Evolutionary conservation across 1,284 basidiomycete species (phyloP).

Genomic region (Volvariella surrecta): DNA sequence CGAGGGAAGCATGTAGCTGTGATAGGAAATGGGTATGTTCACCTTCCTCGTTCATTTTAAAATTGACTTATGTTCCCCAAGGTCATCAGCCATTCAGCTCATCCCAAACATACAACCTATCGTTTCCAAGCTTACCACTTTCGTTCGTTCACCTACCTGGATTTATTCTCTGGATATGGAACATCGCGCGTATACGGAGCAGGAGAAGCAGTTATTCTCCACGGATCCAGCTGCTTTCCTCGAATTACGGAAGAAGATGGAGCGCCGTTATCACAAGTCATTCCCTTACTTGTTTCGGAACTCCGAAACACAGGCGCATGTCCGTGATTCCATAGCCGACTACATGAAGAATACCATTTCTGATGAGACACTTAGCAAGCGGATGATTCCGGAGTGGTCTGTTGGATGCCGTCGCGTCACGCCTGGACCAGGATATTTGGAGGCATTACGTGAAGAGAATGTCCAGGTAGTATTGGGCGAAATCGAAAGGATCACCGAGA

Average conservation of each 20-base stretch:
- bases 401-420: slow-evolving; percentile 23
- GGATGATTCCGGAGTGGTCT: slow-evolving; percentile 19
- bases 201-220: slow-evolving; percentile 17
- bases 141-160: slow-evolving; percentile 24
- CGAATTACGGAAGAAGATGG: slow-evolving; percentile 18
- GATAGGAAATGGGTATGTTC: slow-evolving; percentile 40
- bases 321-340: slow-evolving; percentile 7
- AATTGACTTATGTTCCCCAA: slow-evolving; percentile 5
- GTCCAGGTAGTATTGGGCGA: slow-evolving; percentile 22
- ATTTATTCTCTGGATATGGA: slow-evolving; percentile 18
- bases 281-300: slow-evolving; percentile 18
- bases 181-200: slow-evolving; percentile 17
- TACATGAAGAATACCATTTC: slow-evolving; percentile 18
- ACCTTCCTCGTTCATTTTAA: neutral
- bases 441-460: slow-evolving; percentile 19
- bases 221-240: slow-evolving; percentile 16
- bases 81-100: slow-evolving; percentile 28
- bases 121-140: slow-evolving; percentile 20
- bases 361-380: slow-evolving; percentile 10
- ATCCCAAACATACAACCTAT: slow-evolving; percentile 23
- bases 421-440: slow-evolving; percentile 22
- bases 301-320: slow-evolving; percentile 16
- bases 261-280: slow-evolving; percentile 13
- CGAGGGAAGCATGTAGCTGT: slow-evolving; percentile 35
- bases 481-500: slow-evolving; percentile 19